Evolutionary conservation across 345 rosid genomes (phyloP).

Genomic region (Hibiscus mutabilis): DNA sequence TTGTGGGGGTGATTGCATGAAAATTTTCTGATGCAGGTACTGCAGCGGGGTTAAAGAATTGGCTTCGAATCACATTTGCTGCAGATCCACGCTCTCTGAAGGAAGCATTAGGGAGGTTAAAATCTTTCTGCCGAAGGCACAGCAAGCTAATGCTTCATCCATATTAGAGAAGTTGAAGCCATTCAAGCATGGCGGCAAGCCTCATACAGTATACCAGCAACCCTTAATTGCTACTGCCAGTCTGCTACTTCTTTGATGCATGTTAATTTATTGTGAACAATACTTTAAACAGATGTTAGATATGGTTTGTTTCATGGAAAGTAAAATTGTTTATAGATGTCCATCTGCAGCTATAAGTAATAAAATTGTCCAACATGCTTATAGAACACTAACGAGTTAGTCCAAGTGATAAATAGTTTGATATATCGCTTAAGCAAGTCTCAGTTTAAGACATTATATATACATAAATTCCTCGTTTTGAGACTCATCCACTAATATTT

Average conservation of each 20-base stretch:
- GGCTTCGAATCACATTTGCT: slow-evolving; percentile 84
- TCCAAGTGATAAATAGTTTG: too few species aligned
- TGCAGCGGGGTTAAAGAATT: slow-evolving; percentile 71
- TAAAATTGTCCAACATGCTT: too few species aligned
- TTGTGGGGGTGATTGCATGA: too few species aligned
- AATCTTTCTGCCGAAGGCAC: slow-evolving; percentile 61
- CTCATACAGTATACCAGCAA: not conserved
- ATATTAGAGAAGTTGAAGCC: not conserved
- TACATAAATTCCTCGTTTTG: too few species aligned
- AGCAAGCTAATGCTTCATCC: slow-evolving; percentile 23
- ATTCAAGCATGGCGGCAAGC: not conserved
- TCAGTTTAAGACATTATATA: too few species aligned
- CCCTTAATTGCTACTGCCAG: too few species aligned
- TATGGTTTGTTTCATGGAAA: not conserved
- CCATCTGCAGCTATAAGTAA: not conserved
- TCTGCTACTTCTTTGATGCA: not conserved
- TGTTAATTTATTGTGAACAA: not conserved
- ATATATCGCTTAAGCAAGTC: too few species aligned
- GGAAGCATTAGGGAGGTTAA: slow-evolving; percentile 64
- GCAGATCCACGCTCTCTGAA: slow-evolving; percentile 58
- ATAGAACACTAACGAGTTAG: too few species aligned
- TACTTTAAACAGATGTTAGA: not conserved
- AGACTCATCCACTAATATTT: too few species aligned
- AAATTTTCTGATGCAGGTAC: slow-evolving; percentile 45
- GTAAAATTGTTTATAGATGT: not conserved